Evolutionary conservation across 1,284 basidiomycete species (phyloP).

Genomic region (Mrakiaceae sp.): DNA sequence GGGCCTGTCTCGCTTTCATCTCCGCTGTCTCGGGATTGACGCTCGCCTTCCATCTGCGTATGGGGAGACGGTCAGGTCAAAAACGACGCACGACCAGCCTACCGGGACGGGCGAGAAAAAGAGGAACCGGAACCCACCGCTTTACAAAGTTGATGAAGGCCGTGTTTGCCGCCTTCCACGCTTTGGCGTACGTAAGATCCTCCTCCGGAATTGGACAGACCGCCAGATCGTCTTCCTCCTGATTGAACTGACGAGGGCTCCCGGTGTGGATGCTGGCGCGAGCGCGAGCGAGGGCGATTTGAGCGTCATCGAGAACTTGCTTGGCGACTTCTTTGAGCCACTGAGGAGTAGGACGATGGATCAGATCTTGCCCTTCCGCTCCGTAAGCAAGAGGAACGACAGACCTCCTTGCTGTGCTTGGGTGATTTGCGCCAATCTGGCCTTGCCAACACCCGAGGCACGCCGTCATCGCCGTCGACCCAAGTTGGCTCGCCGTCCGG

Average conservation of each 20-base stretch:
- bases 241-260: slow-evolving; percentile 10
- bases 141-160: slow-evolving; percentile 32
- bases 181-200: slow-evolving; percentile 20
- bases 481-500: slow-evolving; percentile 7
- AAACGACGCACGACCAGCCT: background rate
- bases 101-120: background rate
- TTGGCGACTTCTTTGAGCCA: slow-evolving; percentile 20
- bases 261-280: background rate
- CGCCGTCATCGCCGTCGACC: background rate
- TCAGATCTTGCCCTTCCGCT: background rate
- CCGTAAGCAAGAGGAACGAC: slow-evolving; percentile 14
- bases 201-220: slow-evolving; percentile 17
- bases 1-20: slow-evolving; percentile 27
- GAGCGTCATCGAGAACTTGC: slow-evolving; percentile 19
- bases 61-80: background rate
- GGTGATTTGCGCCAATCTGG: slow-evolving; percentile 20
- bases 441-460: slow-evolving; percentile 11
- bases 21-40: slow-evolving; percentile 19
- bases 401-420: slow-evolving; percentile 16
- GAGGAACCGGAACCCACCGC: slow-evolving; percentile 20
- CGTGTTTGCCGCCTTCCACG: slow-evolving; percentile 24
- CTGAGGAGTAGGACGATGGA: slow-evolving; percentile 4
- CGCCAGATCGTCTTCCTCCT: background rate
- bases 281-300: background rate
- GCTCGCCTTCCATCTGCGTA: slow-evolving; percentile 24